Evolutionary conservation across 2,329 filamentous ascomycete species (phyloP).

Genomic region (Knufia petricola): DNA sequence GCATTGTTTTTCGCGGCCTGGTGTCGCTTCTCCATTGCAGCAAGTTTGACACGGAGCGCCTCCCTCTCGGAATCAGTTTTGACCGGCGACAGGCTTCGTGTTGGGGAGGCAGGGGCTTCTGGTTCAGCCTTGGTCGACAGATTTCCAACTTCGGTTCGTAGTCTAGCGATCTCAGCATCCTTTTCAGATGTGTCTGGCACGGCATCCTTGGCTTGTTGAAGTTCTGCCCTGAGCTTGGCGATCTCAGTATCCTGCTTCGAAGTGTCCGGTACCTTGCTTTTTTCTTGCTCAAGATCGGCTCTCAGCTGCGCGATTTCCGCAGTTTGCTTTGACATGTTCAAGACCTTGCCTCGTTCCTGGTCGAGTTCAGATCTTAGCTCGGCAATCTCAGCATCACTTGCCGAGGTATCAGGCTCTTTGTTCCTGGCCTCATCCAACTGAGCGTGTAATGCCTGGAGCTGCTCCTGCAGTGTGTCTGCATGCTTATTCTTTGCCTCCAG

Average conservation of each 20-base stretch:
- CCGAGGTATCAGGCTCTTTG: conserved; percentile 7
- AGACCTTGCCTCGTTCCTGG: not conserved
- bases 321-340: not conserved
- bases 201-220: conserved; percentile 11
- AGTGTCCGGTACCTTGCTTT: conserved; percentile 9
- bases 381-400: conserved; percentile 7
- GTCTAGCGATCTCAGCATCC: conserved; percentile 4
- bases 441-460: not conserved
- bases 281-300: conserved; percentile 10
- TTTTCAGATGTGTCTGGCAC: not conserved
- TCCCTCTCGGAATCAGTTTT: conserved; percentile 26
- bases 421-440: conserved; percentile 8
- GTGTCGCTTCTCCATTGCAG: conserved; percentile 14
- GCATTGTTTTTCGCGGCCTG: conserved; percentile 17
- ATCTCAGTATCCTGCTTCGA: conserved; percentile 13
- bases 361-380: conserved; percentile 12
- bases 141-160: not conserved
- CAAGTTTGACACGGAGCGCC: conserved; percentile 24
- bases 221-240: conserved; percentile 6
- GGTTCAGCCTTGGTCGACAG: not conserved
- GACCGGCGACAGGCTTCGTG: not conserved
- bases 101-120: not conserved
- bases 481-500: not conserved
- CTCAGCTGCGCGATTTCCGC: conserved; percentile 9
- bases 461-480: not conserved